Conservation (phyloP, 2,329 filamentous ascomycete species). For the Grosmannia huntii region DNA sequence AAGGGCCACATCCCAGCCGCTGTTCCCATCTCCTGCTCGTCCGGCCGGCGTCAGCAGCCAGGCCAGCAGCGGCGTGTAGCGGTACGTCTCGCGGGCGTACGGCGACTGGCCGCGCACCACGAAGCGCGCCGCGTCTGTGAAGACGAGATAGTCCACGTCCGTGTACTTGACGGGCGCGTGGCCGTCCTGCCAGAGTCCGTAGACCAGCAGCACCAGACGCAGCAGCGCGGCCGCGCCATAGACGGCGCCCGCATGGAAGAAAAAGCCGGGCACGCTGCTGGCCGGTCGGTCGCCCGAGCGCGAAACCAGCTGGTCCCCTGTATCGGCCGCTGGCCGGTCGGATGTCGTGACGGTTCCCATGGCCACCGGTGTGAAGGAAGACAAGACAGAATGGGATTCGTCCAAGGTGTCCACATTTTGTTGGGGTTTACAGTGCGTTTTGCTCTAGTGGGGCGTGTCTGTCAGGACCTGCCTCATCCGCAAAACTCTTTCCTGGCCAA, state of each 20-base stretch:
- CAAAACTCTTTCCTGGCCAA: neutral
- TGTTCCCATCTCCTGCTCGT: conserved; percentile 21
- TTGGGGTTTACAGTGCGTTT: too few species aligned
- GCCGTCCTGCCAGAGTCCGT: conserved; percentile 86
- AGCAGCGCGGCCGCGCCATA: conserved; percentile 49
- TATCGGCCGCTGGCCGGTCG: too few species aligned
- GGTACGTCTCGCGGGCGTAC: conserved; percentile 85
- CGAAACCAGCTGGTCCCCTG: too few species aligned
- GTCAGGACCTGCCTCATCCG: neutral
- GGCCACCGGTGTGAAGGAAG: too few species aligned
- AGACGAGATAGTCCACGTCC: conserved; percentile 97
- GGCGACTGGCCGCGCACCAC: conserved; percentile 52
- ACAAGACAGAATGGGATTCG: too few species aligned
- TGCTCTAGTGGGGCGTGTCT: too few species aligned
- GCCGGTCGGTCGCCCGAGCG: neutral
- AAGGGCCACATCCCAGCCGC: conserved; percentile 27
- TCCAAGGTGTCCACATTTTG: too few species aligned
- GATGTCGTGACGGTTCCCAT: too few species aligned
- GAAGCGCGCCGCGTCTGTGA: conserved; percentile 85
- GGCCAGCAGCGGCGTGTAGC: conserved; percentile 87
- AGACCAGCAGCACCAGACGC: conserved; percentile 62
- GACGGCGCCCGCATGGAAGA: conserved; percentile 30
- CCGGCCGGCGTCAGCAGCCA: conserved; percentile 81
- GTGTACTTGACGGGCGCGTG: conserved; percentile 93
- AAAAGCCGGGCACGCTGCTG: conserved; percentile 17